Evolutionary conservation across 352 stramenopile species (phyloP).

Genomic region (Globisporangium megalacanthum): DNA sequence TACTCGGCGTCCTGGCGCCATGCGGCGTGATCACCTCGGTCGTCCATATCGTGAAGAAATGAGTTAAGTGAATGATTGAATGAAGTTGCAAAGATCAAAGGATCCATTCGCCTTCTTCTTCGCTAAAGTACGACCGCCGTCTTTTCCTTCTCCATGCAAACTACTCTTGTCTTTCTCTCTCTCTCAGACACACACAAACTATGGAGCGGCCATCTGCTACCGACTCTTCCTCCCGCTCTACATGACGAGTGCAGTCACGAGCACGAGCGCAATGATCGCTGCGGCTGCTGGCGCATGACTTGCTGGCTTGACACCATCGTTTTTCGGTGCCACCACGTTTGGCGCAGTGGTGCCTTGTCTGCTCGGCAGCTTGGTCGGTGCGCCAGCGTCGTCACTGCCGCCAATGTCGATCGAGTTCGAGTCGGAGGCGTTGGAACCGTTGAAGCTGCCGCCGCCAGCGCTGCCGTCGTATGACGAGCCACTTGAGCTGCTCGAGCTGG

Average conservation of each 20-base stretch:
- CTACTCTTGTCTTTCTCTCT: too few species aligned
- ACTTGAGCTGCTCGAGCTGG: not conserved
- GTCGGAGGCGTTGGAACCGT: not conserved
- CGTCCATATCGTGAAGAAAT: too few species aligned
- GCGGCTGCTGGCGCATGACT: not conserved
- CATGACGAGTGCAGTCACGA: conserved; percentile 1
- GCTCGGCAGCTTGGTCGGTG: not conserved
- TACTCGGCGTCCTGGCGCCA: conserved; percentile 35
- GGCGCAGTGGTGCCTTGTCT: not conserved
- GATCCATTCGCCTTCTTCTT: too few species aligned
- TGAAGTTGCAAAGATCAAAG: too few species aligned
- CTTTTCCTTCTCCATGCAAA: too few species aligned
- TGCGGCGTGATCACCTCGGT: not conserved
- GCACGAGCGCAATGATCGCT: not conserved
- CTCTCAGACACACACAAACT: too few species aligned
- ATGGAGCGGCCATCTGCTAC: not conserved
- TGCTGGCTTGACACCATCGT: not conserved
- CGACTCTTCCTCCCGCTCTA: not conserved
- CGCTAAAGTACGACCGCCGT: too few species aligned
- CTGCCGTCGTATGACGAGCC: not conserved
- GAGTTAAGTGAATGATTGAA: too few species aligned
- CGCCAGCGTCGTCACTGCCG: not conserved
- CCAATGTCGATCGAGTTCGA: not conserved
- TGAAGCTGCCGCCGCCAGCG: not conserved
- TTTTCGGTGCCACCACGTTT: not conserved